Evolutionary conservation across 2,329 filamentous ascomycete species (phyloP), one percentile per base, ranked within the genome.

Genomic region (Colletotrichum chlorophyti): DNA sequence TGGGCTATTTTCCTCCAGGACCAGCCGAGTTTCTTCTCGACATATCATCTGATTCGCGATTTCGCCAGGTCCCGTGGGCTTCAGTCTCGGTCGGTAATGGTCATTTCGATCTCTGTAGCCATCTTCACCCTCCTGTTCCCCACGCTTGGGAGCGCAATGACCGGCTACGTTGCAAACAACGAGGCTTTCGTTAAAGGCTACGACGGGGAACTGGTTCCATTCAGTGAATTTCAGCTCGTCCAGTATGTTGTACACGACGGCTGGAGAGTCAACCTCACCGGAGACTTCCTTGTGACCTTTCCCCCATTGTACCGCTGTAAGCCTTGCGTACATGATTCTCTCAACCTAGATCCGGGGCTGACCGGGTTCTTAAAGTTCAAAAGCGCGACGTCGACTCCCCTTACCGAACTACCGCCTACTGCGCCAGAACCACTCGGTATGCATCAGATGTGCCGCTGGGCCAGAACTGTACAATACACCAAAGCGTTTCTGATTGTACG

Each of bases 61-160:
- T 67, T 70, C n/a, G 37, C 53, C 3, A 54, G 21, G 3, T 51
- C 48, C 6, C 60, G 59, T 6, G 53, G 61, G 2, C 53, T 69
- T 9, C 55, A 48, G 11, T 70, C 69, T 3, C 66, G 46, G 35
- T 1, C 60, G 1, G 55, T 63, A 4, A 67, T 66, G 61, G 6
- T 27, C 17, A 69, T 69, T 48, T 64, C 70, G 21, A 37, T 68
- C 14, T 17, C 49, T 5, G 65, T 61, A 9, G 66, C 68, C 45
- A 3, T 65, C 17, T 70, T 70, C 27, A 27, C 67, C 5, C 42
- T 70, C 11, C 45, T 43, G 10, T 72, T 69, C 43, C 70, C 69
- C 12, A 70, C 67, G 1, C 35, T 71, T 7, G 64, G 64, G 3
- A 50, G 69, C 23, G 63, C 69, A 1, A 70, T 71, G 68, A 68